Base-by-base conservation (phyloP, 2,329 filamentous ascomycete genomes). In the Sporothrix inflata region DNA sequence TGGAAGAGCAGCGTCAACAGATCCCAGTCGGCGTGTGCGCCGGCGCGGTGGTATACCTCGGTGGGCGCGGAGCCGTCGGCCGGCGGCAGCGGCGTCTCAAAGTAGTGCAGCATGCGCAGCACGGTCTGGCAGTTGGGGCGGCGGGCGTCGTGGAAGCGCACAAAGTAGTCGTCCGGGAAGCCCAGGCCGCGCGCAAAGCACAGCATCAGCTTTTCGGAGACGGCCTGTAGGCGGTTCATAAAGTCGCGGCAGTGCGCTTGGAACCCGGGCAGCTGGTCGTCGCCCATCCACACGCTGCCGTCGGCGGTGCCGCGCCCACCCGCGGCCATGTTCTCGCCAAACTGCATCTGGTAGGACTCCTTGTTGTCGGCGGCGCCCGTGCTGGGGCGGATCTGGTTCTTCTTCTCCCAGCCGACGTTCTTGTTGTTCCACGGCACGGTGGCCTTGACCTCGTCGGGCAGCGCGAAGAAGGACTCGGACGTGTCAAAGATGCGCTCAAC, bases 1-100 rank as follows among this genome's bases (percentile, higher is more conserved):
- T 91, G 89, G 78, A 91, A 91, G 4, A 91, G 81, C 51, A 91
- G 80, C 0, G 89, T 91, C 27, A 91, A 75, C 72, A 90, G 85
- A 73, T 85, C 88, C 87, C 88, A 91, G 77, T 91, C 89, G 0
- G 87, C 86, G 77, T 91, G 89, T 11, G 73, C 73, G 21, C 89
- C 89, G 0, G 89, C 88, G 34, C 89, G 84, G 77, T 88, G 85
- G 76, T 86, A 89, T n/a, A 83, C 80, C 7, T 80, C 79, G 19
- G 80, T 77, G 4, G 80, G 78, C 78, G 67, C 78, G 75, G 19
- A 80, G 75, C 55, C 81, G 76, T 79, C 82, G 45, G 85, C 77
- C 4, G 72, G 71, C 1, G 72, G 68, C 47, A 55, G 34, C 4
- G 79, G 4, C 9, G 71, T 72, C 53, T 71, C 69, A 69, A 75